Conservation (phyloP, 352 stramenopile genomes). For the Phytopythium mirpurense region DNA sequence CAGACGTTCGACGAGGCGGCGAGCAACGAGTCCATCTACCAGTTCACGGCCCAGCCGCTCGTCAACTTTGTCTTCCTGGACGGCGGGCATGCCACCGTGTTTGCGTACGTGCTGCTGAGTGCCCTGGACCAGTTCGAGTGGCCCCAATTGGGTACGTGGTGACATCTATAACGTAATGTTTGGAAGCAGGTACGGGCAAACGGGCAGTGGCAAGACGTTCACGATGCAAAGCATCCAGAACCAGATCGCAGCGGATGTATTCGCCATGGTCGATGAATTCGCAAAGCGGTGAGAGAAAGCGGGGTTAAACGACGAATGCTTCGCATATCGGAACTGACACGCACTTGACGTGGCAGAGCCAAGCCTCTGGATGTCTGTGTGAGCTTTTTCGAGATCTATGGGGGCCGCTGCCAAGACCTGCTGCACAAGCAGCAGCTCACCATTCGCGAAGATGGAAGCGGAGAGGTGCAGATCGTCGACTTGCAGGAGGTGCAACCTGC, state of each 20-base stretch:
- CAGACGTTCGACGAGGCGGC: constrained; percentile 93
- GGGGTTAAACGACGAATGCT: not conserved
- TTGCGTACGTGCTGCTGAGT: constrained; percentile 77
- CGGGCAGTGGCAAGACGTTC: constrained; percentile 90
- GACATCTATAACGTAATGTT: not conserved
- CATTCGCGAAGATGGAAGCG: constrained; percentile 92
- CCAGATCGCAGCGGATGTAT: constrained; percentile 70
- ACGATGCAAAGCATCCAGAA: constrained; percentile 92
- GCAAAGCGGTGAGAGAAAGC: constrained; percentile 16
- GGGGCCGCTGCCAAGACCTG: constrained; percentile 94
- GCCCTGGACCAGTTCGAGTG: too few relatives aligned
- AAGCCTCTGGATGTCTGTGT: constrained; percentile 84
- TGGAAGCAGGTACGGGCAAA: constrained; percentile 84
- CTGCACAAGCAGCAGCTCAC: constrained; percentile 87
- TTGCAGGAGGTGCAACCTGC: constrained; percentile 89
- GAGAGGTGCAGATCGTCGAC: constrained; percentile 94
- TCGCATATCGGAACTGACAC: too few relatives aligned
- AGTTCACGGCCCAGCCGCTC: constrained; percentile 87
- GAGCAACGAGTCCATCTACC: constrained; percentile 93
- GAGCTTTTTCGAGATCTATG: constrained; percentile 98
- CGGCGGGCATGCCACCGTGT: constrained; percentile 92
- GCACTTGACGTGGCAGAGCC: constrained; percentile 13
- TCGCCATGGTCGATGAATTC: constrained; percentile 65
- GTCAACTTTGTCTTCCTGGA: constrained; percentile 93
- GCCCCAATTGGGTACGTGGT: too few relatives aligned